Evolutionary conservation across 2,329 filamentous ascomycete genomes (phyloP), one percentile per base, ranked within the genome.

Genomic region (Arachnomyces sp.): DNA sequence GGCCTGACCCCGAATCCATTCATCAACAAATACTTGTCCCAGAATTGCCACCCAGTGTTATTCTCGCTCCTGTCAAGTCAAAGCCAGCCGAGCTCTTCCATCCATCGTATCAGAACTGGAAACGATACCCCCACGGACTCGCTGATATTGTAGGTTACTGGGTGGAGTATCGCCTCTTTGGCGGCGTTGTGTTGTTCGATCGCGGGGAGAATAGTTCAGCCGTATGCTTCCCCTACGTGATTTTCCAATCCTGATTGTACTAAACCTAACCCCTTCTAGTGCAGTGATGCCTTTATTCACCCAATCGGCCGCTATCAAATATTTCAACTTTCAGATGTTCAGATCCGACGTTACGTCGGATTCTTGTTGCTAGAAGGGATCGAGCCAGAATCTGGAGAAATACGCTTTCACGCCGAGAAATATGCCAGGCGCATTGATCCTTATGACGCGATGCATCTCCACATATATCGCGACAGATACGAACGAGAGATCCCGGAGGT

Each of bases 101-200:
- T 28, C n/a, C n/a, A n/a, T 34, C 9, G 2, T 40, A 40, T 13
- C 4, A 35, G n/a, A 9, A 20, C 29, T 38, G 15, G 35, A 13
- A 54, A 15, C 50, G 51, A 40, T 52, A 53, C 31, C 49, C 52
- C 8, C 38, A 49, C n/a, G 51, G 47, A n/a, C 37, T 54, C 15
- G 51, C 47, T 13, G 52, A 53, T 37, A 35, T 48, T 30, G 49
- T 51, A 34, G 51, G 47, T 15, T 55, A 54, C 38, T 56, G 49
- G 53, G 49, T 50, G 16, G 53, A 53, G 35, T 43, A 45, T 32
- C 46, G 46, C 3, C 43, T 54, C 6, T 45, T 54, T 11, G 50
- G 52, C 11, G 53, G 50, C 8, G 50, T 56, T n/a, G 45, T 52
- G 12, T 37, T 54, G 13, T 56, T 54, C 33, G 52, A 57, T 40